Percentiles rank a stretch among this genome's conserved stretches.
phyloP scores from a whole-genome alignment of 2,329 filamentous ascomycete species.

The Capronia epimyces region DNA sequence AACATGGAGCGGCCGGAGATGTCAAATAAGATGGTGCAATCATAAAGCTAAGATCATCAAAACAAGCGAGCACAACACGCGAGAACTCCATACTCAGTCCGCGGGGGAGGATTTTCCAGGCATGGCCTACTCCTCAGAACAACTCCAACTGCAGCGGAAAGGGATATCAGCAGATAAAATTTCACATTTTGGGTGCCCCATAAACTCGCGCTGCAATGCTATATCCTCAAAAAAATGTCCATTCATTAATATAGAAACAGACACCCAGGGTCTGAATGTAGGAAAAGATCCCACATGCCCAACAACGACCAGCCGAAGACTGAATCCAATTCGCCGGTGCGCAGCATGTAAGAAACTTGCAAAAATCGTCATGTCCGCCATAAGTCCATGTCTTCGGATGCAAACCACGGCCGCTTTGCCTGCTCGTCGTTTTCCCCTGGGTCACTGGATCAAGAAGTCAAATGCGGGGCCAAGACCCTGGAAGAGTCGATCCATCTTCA shows the following conservation, averaged over 20 bases:
- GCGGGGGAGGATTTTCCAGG: too few species aligned
- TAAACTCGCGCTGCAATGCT: conserved; percentile 18
- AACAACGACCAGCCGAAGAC: conserved; percentile 11
- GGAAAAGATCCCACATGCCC: conserved; percentile 10
- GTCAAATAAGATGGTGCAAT: not conserved
- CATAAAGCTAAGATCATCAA: not conserved
- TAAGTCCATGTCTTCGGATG: conserved; percentile 7
- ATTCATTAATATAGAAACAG: conserved; percentile 17
- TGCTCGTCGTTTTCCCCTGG: conserved; percentile 6
- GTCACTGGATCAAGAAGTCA: conserved; percentile 17
- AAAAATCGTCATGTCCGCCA: conserved; percentile 13
- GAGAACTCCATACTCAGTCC: not conserved
- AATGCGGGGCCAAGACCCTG: conserved; percentile 10
- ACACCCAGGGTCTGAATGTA: conserved; percentile 16
- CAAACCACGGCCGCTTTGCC: not conserved
- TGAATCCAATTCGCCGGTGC: conserved; percentile 8
- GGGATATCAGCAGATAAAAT: too few species aligned
- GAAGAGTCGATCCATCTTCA: not conserved
- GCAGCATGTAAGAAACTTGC: conserved; percentile 9
- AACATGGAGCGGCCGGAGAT: not conserved
- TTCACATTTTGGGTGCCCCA: conserved; percentile 19
- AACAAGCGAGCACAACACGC: not conserved
- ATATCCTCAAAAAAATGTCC: conserved; percentile 18
- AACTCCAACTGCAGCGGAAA: too few species aligned
- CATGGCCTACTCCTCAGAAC: too few species aligned